Evolutionary conservation across 345 rosid genomes (phyloP).

Genomic region (Citrus cavaleriei): DNA sequence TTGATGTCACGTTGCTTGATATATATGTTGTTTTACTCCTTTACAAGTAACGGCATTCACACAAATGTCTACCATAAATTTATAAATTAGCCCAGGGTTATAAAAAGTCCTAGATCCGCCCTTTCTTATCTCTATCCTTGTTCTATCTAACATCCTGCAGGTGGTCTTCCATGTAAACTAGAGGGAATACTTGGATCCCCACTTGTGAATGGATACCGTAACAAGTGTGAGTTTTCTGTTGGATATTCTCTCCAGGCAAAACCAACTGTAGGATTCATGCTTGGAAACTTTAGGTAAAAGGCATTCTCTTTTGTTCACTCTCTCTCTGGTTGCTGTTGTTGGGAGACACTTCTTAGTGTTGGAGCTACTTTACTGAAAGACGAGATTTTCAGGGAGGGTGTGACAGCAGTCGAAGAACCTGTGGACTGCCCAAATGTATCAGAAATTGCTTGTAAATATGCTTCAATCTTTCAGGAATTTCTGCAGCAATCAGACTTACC

Average conservation of each 20-base stretch:
- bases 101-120: no score
- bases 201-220: constrained; percentile 76
- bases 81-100: no score
- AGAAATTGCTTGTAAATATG: constrained; percentile 60
- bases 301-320: background rate
- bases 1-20: no score
- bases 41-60: no score
- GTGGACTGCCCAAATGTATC: constrained; percentile 89
- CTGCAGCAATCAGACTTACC: constrained; percentile 69
- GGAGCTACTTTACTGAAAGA: constrained; percentile 14
- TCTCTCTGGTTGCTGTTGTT: background rate
- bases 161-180: constrained; percentile 84
- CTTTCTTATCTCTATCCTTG: background rate
- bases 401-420: constrained; percentile 95
- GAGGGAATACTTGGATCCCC: constrained; percentile 91
- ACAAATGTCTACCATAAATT: no score
- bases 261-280: constrained; percentile 85
- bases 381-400: constrained; percentile 65
- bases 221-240: constrained; percentile 87
- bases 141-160: constrained; percentile 32
- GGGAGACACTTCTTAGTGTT: constrained; percentile 17
- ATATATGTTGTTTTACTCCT: no score
- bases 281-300: constrained; percentile 85
- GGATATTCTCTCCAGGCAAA: constrained; percentile 82
- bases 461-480: constrained; percentile 75